Base-by-base conservation (phyloP, 2,329 filamentous ascomycete genomes). In the Talaromyces sp. region DNA sequence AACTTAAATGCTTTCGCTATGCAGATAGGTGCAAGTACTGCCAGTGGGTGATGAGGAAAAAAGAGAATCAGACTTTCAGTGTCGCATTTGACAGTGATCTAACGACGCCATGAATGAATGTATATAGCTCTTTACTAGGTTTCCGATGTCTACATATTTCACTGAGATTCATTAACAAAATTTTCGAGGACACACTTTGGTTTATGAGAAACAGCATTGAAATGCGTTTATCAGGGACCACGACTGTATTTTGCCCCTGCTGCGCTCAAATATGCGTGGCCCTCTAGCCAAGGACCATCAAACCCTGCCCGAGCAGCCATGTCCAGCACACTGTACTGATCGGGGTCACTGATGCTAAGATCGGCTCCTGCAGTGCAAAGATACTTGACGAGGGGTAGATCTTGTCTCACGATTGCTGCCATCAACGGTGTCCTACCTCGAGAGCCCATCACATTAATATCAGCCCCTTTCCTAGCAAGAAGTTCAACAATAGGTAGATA, bases 1-100 rank as follows among this genome's bases (percentile, higher is more conserved):
- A 98, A 97, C 74, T 84, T 92, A 60, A 85, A 87, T 11, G 82
- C 83, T 0, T 88, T 90, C 72, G 81, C 81, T 1, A 72, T 76
- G 14, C 88, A 85, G 77, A 74, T 88, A 69, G 73, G 79, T 19
- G 73, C 78, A 0, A 77, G 81, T 67, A 75, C 76, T 5, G 72
- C 76, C 1, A 72, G 67, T 67, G 69, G 65, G 8, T 72, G 50
- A 70, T 24, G 31, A 11, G 19, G 57, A 1, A n/a, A 19, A 19
- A 47, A 24, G 9, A 10, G 22, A 3, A 13, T 9, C 24, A 31
- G n/a, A 33, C 14, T 27, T 16, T 14, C 24, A 27, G 24, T 27
- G 24, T 27, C 24, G 5, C 27, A 8, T 48, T 48, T 27, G 45
- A 48, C 10, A 9, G 14, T 24, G 43, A 22, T 47, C n/a, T 11